Evolutionary conservation across 371 early-diverging fungal species (phyloP).

Genomic region (Gilbertella persicaria): DNA sequence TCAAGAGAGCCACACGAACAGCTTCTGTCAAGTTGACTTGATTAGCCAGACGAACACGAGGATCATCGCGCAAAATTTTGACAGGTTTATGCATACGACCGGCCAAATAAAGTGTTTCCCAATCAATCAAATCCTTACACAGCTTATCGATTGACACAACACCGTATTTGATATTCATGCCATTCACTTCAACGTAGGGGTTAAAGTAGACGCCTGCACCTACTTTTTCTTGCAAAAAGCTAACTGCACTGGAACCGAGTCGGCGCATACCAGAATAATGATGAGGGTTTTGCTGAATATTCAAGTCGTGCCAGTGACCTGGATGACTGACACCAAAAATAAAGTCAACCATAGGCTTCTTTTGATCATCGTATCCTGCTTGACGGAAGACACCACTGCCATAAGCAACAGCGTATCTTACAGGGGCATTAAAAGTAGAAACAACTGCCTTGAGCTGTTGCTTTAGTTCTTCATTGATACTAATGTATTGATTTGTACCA

Average conservation of each 20-base stretch:
- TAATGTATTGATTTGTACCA: constrained; percentile 69
- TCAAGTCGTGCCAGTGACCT: constrained; percentile 95
- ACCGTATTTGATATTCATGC: constrained; percentile 92
- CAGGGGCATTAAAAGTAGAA: constrained; percentile 65
- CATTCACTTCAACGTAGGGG: constrained; percentile 87
- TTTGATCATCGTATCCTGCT: constrained; percentile 67
- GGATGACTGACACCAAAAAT: constrained; percentile 97
- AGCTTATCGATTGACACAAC: constrained; percentile 90
- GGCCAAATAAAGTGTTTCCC: constrained; percentile 94
- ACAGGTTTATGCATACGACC: constrained; percentile 98
- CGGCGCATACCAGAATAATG: constrained; percentile 85
- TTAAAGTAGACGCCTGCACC: constrained; percentile 96
- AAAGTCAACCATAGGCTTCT: constrained; percentile 89
- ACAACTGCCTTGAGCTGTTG: constrained; percentile 61
- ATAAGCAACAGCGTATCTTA: constrained; percentile 91
- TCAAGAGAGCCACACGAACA: constrained; percentile 80
- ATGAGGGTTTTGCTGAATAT: constrained; percentile 83
- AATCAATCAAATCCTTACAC: constrained; percentile 85
- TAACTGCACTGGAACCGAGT: constrained; percentile 73
- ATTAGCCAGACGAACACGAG: constrained; percentile 82
- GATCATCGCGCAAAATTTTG: constrained; percentile 86
- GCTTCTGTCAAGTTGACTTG: constrained; percentile 89
- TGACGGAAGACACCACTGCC: constrained; percentile 95
- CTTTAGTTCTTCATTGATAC: constrained; percentile 60
- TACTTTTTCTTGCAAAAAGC: constrained; percentile 77